Percentiles rank a stretch among this genome's conserved stretches.
phyloP scores from a whole-genome alignment of 2,329 filamentous ascomycete genomes.

The Ascochyta lentis region DNA sequence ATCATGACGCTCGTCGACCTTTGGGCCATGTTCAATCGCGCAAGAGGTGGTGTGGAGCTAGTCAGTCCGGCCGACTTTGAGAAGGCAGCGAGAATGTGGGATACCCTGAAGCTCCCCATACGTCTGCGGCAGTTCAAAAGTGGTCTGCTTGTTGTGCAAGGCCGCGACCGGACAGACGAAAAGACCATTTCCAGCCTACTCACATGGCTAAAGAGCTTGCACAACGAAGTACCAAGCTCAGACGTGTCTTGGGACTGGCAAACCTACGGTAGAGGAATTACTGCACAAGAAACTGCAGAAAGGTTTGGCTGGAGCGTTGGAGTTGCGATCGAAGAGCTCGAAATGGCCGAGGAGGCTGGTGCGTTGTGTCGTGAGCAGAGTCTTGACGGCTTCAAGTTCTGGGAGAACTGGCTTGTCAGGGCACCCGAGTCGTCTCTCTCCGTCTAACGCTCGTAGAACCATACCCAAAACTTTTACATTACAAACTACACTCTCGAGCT shows the following conservation, averaged over 20 bases:
- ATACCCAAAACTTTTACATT: neutral
- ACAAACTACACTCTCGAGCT: neutral
- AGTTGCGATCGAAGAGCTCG: constrained; percentile 91
- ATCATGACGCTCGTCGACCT: constrained; percentile 51
- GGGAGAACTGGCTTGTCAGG: constrained; percentile 71
- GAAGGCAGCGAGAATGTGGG: constrained; percentile 87
- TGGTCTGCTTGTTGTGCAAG: constrained; percentile 92
- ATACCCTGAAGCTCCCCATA: constrained; percentile 83
- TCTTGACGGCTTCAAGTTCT: constrained; percentile 89
- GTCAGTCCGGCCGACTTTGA: constrained; percentile 92
- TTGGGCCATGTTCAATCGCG: constrained; percentile 80
- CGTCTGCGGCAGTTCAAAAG: constrained; percentile 88
- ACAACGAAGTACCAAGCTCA: constrained; percentile 68
- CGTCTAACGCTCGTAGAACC: neutral
- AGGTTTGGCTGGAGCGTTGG: constrained; percentile 96
- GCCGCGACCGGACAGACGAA: constrained; percentile 86
- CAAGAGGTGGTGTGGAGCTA: constrained; percentile 89
- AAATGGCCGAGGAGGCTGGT: constrained; percentile 95
- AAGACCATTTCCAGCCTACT: constrained; percentile 81
- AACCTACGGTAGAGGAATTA: constrained; percentile 82
- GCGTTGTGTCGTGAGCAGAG: constrained; percentile 89
- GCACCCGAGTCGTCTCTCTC: constrained; percentile 7
- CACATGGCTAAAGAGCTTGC: constrained; percentile 77
- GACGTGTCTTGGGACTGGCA: constrained; percentile 78
- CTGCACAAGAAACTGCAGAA: constrained; percentile 86